phyloP scores from a whole-genome alignment of 768 basidiomycete genomes.

The Amanita pseudoporphyria region DNA sequence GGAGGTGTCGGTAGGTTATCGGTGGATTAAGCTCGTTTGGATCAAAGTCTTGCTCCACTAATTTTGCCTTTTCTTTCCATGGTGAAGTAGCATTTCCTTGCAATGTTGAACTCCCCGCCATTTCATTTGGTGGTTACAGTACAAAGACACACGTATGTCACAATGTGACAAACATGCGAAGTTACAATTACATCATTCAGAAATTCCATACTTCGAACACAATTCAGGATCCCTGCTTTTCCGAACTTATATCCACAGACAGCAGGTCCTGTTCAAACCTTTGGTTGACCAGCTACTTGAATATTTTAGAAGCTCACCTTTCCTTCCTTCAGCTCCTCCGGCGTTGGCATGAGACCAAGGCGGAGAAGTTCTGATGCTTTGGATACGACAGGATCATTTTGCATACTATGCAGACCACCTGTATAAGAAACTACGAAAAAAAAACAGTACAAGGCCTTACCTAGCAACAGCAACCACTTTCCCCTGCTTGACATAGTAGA shows the following conservation, averaged over 20 bases:
- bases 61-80: constrained; percentile 56
- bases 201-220: background rate
- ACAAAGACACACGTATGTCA: background rate
- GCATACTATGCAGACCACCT: constrained; percentile 42
- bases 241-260: constrained; percentile 30
- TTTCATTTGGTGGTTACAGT: background rate
- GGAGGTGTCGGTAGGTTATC: constrained; percentile 75
- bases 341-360: constrained; percentile 71
- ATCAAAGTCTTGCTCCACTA: constrained; percentile 35
- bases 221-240: constrained; percentile 12
- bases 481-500: constrained; percentile 62
- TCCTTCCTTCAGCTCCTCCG: constrained; percentile 62
- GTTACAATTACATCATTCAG: background rate
- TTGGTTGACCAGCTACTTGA: background rate
- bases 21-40: constrained; percentile 42
- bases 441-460: constrained; percentile 23
- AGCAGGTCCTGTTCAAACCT: constrained; percentile 25
- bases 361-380: constrained; percentile 73
- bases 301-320: constrained; percentile 36
- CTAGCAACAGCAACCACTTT: constrained; percentile 61
- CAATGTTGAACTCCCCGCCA: constrained; percentile 3
- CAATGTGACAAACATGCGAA: background rate
- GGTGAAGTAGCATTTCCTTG: constrained; percentile 7
- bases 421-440: background rate
- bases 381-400: constrained; percentile 70